Conservation (phyloP, 2,329 filamentous ascomycete species). For the Neofusicoccum cordaticola region DNA sequence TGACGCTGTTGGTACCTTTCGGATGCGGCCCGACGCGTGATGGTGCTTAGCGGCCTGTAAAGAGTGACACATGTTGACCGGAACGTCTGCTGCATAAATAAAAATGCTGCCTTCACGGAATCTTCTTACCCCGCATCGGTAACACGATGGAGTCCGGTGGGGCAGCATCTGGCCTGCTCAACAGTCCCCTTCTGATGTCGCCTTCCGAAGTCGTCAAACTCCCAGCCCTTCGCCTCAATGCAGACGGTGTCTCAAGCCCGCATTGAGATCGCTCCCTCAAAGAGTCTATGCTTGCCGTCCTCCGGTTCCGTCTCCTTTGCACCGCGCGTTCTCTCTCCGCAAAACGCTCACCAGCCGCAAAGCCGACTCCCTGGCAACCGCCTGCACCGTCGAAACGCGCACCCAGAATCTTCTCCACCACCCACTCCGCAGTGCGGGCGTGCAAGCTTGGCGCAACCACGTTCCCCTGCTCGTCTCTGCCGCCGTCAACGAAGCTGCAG, state of each 20-base stretch:
- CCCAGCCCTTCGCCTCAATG: not conserved
- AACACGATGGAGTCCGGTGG: no score
- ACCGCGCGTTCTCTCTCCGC: not conserved
- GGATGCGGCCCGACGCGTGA: not conserved
- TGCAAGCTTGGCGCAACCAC: constrained; percentile 42
- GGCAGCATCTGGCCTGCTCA: no score
- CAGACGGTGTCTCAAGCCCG: no score
- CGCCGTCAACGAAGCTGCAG: constrained; percentile 34
- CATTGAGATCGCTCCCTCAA: not conserved
- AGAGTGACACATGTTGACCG: no score
- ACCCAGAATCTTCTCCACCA: constrained; percentile 37
- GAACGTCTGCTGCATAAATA: no score
- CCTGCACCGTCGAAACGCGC: constrained; percentile 38
- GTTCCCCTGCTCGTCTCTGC: constrained; percentile 22
- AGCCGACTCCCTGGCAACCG: constrained; percentile 37
- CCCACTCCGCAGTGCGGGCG: constrained; percentile 47
- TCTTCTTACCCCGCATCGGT: no score
- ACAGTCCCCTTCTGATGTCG: not conserved
- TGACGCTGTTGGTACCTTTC: not conserved
- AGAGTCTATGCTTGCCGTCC: not conserved
- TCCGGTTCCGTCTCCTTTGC: not conserved
- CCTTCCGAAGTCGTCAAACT: not conserved
- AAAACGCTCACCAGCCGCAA: constrained; percentile 21
- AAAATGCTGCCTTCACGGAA: no score
- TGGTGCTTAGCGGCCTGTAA: not conserved